Conservation (phyloP, 129 eudicot species). For the Oenanthe sinensis region DNA sequence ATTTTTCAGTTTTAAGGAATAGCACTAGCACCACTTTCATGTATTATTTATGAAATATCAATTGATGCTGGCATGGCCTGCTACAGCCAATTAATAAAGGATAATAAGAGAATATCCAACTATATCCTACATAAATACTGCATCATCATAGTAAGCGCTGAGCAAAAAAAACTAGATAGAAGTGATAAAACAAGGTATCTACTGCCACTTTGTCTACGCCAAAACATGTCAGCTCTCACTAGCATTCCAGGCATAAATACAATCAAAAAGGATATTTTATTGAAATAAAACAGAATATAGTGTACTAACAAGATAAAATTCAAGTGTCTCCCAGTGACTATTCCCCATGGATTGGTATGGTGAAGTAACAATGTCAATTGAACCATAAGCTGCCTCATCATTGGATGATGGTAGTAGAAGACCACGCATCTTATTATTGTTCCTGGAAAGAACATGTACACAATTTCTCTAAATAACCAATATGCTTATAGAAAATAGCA, state of each 20-base stretch:
- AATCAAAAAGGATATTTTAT: neutral
- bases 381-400: conserved; percentile 39
- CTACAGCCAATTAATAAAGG: neutral
- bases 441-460: conserved; percentile 32
- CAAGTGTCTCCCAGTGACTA: conserved; percentile 87
- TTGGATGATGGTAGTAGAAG: conserved; percentile 67
- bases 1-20: neutral
- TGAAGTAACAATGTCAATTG: conserved; percentile 37
- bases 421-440: conserved; percentile 36
- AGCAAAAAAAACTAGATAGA: neutral
- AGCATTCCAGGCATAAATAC: neutral
- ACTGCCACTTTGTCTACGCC: neutral
- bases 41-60: neutral
- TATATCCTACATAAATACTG: neutral
- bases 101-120: neutral
- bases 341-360: conserved; percentile 45
- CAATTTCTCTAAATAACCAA: conserved; percentile 1
- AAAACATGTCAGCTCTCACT: neutral
- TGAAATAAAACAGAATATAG: neutral
- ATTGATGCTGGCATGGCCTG: neutral
- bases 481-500: conserved; percentile 11
- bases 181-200: neutral
- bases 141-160: neutral
- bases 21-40: neutral
- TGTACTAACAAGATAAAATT: conserved; percentile 69